Evolutionary conservation across 2,329 filamentous ascomycete genomes (phyloP).

Genomic region (Microsporum canis): DNA sequence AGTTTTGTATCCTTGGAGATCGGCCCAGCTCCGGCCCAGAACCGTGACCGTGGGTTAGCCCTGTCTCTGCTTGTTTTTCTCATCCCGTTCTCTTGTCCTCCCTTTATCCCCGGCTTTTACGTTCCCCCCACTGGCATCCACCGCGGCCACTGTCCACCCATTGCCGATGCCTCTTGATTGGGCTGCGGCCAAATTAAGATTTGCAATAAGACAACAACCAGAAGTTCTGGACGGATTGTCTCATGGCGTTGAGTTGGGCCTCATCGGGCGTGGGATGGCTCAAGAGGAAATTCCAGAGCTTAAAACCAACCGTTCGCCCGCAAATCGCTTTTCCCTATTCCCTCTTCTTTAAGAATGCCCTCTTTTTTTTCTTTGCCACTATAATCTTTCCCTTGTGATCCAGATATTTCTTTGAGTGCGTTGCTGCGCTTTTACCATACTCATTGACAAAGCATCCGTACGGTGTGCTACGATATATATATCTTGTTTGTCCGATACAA

Average conservation of each 20-base stretch:
- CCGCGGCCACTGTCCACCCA: background rate
- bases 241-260: background rate
- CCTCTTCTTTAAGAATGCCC: background rate
- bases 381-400: background rate
- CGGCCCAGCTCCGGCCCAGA: conserved; percentile 1
- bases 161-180: conserved; percentile 2
- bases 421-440: background rate
- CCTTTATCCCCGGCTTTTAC: conserved; percentile 3
- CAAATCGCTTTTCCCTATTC: background rate
- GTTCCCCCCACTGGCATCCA: conserved; percentile 4
- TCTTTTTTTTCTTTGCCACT: background rate
- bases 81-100: conserved; percentile 1
- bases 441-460: background rate
- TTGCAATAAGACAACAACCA: background rate
- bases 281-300: background rate
- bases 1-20: background rate
- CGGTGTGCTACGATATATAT: background rate
- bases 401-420: background rate
- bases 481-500: conserved; percentile 2
- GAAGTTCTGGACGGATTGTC: conserved; percentile 4
- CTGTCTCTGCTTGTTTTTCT: conserved; percentile 2
- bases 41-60: conserved; percentile 3
- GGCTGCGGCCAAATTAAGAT: background rate
- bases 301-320: conserved; percentile 2
- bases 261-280: background rate